phyloP scores from a whole-genome alignment of 2,329 filamentous ascomycete genomes.

The Alternaria sp. region DNA sequence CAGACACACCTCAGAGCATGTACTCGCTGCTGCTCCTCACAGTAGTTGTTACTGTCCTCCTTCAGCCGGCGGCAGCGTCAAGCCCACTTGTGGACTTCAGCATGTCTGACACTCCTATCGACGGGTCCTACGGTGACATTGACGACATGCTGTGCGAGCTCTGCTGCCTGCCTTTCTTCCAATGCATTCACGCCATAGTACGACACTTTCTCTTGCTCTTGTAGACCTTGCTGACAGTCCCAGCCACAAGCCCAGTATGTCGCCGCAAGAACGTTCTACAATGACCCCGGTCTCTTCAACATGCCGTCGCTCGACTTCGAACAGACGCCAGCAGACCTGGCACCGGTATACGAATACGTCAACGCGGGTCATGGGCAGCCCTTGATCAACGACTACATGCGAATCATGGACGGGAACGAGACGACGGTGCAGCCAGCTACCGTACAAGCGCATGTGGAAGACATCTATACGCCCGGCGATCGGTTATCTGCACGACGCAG shows the following conservation, averaged over 20 bases:
- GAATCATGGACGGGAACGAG: conserved; percentile 33
- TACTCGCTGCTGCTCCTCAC: conserved; percentile 36
- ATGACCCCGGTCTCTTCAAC: conserved; percentile 1
- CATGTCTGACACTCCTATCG: conserved; percentile 28
- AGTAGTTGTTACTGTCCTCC: conserved; percentile 37
- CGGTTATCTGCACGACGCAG: conserved; percentile 17
- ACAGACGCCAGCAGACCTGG: conserved; percentile 13
- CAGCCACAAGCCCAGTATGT: conserved; percentile 24
- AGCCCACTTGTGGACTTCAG: conserved; percentile 36
- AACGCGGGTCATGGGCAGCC: not conserved
- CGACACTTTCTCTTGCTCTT: not conserved
- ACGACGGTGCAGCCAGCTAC: conserved; percentile 39
- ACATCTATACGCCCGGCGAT: conserved; percentile 43
- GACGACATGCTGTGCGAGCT: conserved; percentile 40
- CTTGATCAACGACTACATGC: conserved; percentile 22
- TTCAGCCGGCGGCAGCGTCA: conserved; percentile 37
- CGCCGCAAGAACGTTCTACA: conserved; percentile 7
- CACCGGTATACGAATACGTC: conserved; percentile 15
- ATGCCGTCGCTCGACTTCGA: conserved; percentile 11
- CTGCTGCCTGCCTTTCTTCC: conserved; percentile 29
- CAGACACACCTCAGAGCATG: conserved; percentile 36
- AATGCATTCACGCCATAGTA: conserved; percentile 35
- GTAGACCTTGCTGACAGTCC: conserved; percentile 10
- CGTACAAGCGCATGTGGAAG: conserved; percentile 37
- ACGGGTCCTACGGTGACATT: conserved; percentile 34